Percentiles rank a stretch among this genome's conserved stretches.
phyloP scores from a whole-genome alignment of 257 asterid genomes.

The Solanum peruvianum region DNA sequence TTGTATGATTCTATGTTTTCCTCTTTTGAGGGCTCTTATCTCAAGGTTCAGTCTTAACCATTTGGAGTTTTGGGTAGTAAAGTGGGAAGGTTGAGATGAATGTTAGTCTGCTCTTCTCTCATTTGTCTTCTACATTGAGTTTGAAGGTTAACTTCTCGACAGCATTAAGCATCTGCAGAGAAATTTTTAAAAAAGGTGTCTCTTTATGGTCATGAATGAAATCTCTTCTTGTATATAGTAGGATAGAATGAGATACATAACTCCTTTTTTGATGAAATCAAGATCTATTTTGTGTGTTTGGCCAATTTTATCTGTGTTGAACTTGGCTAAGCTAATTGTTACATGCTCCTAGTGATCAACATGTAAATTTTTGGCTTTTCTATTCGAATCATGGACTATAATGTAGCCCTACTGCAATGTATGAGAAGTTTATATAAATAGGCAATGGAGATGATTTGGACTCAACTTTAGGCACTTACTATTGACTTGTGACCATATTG shows the following conservation, averaged over 20 bases:
- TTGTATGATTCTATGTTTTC: not conserved
- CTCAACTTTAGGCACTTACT: not conserved
- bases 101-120: not conserved
- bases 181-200: not conserved
- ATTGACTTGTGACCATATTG: not conserved
- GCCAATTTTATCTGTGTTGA: not conserved
- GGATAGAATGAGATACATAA: not conserved
- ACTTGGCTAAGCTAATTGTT: not conserved
- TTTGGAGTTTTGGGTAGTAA: not conserved
- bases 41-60: not conserved
- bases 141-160: not conserved
- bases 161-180: not conserved
- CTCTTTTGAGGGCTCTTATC: not conserved
- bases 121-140: not conserved
- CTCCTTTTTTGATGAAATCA: not conserved
- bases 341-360: not conserved
- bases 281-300: not conserved
- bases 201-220: not conserved
- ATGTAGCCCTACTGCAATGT: not conserved
- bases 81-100: not conserved
- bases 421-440: not conserved
- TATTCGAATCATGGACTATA: not conserved
- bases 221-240: not conserved
- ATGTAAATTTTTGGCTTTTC: not conserved
- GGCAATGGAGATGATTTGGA: not conserved